Conservation (phyloP, 164 flowering plant genomes). For the Sextonia rubra region DNA sequence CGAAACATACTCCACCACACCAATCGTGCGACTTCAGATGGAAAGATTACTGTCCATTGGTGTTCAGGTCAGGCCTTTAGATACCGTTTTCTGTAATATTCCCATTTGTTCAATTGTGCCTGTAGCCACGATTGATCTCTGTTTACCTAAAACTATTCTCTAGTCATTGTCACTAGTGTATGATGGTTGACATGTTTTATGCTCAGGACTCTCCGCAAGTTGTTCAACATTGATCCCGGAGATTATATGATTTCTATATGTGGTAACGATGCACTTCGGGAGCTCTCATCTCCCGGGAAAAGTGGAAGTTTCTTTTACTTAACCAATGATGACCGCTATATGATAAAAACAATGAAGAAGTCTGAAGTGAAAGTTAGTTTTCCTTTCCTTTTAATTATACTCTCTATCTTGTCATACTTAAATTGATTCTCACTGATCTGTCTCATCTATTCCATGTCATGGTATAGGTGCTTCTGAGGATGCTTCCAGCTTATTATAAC, state of each 20-base stretch:
- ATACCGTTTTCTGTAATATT: background rate
- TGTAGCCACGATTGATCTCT: too few relatives aligned
- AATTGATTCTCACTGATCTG: background rate
- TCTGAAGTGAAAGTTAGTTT: constrained; percentile 72
- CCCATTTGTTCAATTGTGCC: background rate
- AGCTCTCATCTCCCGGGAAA: constrained; percentile 96
- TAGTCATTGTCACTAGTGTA: background rate
- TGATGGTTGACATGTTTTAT: background rate
- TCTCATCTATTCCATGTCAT: constrained; percentile 4
- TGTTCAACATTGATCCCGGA: constrained; percentile 89
- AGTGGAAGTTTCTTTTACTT: constrained; percentile 94
- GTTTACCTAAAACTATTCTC: too few relatives aligned
- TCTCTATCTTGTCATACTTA: background rate
- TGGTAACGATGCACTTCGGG: constrained; percentile 91
- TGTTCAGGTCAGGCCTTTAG: constrained; percentile 54
- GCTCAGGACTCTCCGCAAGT: constrained; percentile 77
- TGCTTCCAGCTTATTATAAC: constrained; percentile 87
- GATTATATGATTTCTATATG: constrained; percentile 96
- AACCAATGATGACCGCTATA: constrained; percentile 77
- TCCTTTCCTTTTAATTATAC: background rate
- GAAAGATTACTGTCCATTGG: constrained; percentile 92
- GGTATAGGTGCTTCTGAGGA: constrained; percentile 65
- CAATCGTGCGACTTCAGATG: constrained; percentile 74
- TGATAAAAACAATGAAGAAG: constrained; percentile 87
- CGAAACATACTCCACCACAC: constrained; percentile 83